phyloP scores from a whole-genome alignment of 106 monocot genomes.

The Posidonia australis region DNA sequence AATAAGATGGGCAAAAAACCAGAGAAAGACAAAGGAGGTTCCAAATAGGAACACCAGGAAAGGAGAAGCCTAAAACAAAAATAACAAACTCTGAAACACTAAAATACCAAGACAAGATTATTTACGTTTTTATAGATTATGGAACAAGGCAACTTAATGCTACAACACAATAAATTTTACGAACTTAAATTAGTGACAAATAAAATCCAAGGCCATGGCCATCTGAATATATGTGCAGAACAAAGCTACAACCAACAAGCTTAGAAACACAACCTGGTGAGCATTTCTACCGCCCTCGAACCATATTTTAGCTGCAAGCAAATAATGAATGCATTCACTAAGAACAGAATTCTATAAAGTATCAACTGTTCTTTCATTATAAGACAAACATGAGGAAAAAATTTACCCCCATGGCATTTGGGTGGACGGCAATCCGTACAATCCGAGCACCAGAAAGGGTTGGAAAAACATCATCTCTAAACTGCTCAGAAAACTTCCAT shows the following conservation, averaged over 20 bases:
- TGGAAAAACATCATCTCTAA: constrained; percentile 79
- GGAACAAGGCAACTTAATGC: no score
- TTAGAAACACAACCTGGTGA: constrained; percentile 49
- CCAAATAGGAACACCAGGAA: no score
- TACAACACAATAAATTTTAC: no score
- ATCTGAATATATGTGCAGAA: background rate
- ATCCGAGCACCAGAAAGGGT: constrained; percentile 87
- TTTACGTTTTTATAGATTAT: no score
- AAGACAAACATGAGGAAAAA: constrained; percentile 1
- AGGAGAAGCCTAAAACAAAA: no score
- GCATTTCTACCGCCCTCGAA: constrained; percentile 70
- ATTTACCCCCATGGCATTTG: constrained; percentile 74
- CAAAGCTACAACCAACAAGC: background rate
- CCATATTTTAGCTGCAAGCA: constrained; percentile 78
- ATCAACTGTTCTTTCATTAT: background rate
- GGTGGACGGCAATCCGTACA: constrained; percentile 95
- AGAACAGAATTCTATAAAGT: background rate
- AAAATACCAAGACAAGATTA: no score
- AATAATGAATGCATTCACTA: background rate
- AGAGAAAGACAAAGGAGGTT: no score
- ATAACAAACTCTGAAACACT: no score
- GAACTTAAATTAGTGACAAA: no score
- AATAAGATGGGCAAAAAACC: no score
- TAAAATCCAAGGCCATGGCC: no score
- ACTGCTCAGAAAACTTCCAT: constrained; percentile 97